These are phyloP conservation scores for Spathaspora sp. DNA, from an alignment of 805 yeast genomes.

Conservation along the genomic window DNA sequence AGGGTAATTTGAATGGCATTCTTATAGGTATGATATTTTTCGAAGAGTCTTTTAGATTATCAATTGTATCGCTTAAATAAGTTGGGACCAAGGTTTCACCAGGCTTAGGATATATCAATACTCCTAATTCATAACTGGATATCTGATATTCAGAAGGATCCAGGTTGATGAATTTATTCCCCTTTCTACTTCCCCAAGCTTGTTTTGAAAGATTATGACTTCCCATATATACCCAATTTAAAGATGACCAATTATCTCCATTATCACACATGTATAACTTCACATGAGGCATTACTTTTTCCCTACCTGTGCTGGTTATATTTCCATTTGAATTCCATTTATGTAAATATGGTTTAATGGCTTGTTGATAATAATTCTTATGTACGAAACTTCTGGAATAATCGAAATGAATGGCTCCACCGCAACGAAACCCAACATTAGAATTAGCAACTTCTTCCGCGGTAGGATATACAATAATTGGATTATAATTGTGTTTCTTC, in stretches of 20 bases:
- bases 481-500: conserved; percentile 19
- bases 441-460: conserved; percentile 35
- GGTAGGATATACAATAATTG: conserved; percentile 45
- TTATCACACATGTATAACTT: conserved; percentile 61
- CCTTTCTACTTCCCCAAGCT: conserved; percentile 66
- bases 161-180: conserved; percentile 8
- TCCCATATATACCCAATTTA: conserved; percentile 70
- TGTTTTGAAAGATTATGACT: conserved; percentile 72
- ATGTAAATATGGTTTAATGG: conserved; percentile 39
- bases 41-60: not conserved
- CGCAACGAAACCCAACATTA: conserved; percentile 45
- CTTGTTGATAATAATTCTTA: conserved; percentile 36
- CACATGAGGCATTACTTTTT: conserved; percentile 56
- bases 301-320: conserved; percentile 23
- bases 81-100: conserved; percentile 37
- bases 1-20: conserved; percentile 55
- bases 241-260: conserved; percentile 43
- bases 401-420: conserved; percentile 48
- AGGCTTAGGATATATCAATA: conserved; percentile 19
- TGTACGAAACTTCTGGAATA: conserved; percentile 19
- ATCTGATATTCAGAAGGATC: conserved; percentile 22
- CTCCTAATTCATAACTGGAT: conserved; percentile 38
- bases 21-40: conserved; percentile 33
- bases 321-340: conserved; percentile 34
- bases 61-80: conserved; percentile 31